phyloP scores from a whole-genome alignment of 1,284 basidiomycete genomes.

The Puccinia triticina region DNA sequence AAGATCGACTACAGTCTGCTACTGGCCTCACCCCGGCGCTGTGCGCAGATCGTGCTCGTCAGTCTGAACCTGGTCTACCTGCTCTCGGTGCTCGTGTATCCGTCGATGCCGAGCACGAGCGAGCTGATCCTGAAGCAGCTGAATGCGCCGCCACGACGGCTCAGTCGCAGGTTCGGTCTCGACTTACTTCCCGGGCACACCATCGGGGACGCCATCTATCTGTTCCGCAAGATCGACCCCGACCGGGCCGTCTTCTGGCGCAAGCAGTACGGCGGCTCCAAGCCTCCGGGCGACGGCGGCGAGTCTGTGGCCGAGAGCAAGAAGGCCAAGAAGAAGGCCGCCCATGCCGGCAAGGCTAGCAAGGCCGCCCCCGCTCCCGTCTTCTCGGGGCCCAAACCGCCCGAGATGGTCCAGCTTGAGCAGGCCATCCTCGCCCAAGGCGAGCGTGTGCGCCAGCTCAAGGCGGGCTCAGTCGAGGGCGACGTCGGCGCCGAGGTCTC shows the following conservation, averaged over 20 bases:
- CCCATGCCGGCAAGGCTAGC: background rate
- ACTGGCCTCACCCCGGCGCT: constrained; percentile 76
- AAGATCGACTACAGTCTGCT: constrained; percentile 89
- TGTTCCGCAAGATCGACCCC: constrained; percentile 93
- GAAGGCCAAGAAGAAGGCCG: constrained; percentile 44
- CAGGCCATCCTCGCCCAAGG: constrained; percentile 76
- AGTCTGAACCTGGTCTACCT: constrained; percentile 85
- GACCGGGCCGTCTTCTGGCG: constrained; percentile 84
- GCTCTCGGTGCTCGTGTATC: constrained; percentile 81
- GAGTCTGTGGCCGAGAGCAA: constrained; percentile 16
- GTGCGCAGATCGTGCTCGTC: constrained; percentile 84
- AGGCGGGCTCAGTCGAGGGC: constrained; percentile 68
- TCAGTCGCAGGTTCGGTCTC: constrained; percentile 70
- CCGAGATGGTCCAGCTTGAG: constrained; percentile 70
- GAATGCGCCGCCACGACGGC: constrained; percentile 80
- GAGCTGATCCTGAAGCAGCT: constrained; percentile 82
- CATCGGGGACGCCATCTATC: constrained; percentile 81
- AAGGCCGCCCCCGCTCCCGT: constrained; percentile 14
- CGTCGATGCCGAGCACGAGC: constrained; percentile 93
- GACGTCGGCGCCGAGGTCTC: constrained; percentile 64
- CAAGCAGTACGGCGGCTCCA: constrained; percentile 73
- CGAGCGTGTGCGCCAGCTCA: constrained; percentile 70
- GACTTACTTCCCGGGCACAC: constrained; percentile 86
- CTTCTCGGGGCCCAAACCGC: constrained; percentile 66
- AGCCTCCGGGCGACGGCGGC: background rate